Conservation (phyloP, 805 yeast species). For the Peterozyma toletana region DNA sequence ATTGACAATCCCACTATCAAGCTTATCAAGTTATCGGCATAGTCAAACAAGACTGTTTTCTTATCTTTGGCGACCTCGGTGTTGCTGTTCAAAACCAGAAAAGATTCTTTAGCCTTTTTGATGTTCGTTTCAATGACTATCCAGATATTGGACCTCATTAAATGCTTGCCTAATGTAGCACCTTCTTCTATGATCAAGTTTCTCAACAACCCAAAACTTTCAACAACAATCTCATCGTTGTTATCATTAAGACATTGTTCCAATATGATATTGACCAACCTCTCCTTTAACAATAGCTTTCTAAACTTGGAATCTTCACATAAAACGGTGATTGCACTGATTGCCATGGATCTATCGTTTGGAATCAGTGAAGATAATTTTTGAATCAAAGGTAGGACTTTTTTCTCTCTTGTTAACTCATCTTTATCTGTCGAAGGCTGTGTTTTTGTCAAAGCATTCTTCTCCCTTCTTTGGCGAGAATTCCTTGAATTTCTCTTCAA, state of each 20-base stretch:
- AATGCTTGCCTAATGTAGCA: constrained; percentile 63
- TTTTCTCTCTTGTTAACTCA: constrained; percentile 23
- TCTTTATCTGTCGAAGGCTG: neutral
- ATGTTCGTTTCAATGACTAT: constrained; percentile 45
- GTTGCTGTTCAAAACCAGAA: constrained; percentile 28
- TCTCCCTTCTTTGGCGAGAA: constrained; percentile 21
- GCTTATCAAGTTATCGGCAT: constrained; percentile 66
- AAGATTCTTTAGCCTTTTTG: constrained; percentile 39
- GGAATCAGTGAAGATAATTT: constrained; percentile 56
- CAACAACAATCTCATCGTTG: constrained; percentile 71
- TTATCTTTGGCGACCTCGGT: constrained; percentile 27
- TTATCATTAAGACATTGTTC: constrained; percentile 60
- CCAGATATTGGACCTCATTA: constrained; percentile 81
- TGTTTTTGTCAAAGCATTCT: constrained; percentile 1
- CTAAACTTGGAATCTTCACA: constrained; percentile 66
- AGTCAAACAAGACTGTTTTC: constrained; percentile 48
- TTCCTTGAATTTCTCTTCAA: constrained; percentile 60
- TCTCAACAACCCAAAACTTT: constrained; percentile 73
- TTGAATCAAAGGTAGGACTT: constrained; percentile 60
- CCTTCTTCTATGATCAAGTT: constrained; percentile 84
- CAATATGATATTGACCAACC: constrained; percentile 54
- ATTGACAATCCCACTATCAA: constrained; percentile 60
- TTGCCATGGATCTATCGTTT: constrained; percentile 72
- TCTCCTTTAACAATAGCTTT: constrained; percentile 59
- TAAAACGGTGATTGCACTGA: constrained; percentile 63